Percentiles rank a stretch among this genome's conserved stretches.
Evolutionary conservation across 1,284 basidiomycete genomes (phyloP).

Genomic region (Caloboletus inedulis): DNA sequence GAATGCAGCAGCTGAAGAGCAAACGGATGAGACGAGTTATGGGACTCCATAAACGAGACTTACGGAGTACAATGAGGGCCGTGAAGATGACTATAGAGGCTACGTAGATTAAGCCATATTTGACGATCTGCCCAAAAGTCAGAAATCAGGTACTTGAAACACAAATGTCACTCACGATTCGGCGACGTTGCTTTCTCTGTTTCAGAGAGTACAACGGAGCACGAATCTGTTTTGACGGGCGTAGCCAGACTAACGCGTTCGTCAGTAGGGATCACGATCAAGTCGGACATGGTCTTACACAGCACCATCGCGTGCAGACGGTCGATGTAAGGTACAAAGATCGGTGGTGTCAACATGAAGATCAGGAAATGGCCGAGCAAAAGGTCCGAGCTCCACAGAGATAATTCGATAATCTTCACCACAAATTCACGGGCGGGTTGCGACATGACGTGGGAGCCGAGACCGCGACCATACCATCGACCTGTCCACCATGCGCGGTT

Average conservation of each 20-base stretch:
- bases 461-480: constrained; percentile 90
- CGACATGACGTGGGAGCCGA: constrained; percentile 84
- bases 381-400: constrained; percentile 77
- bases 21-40: neutral
- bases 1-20: constrained; percentile 54
- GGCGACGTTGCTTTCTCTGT: constrained; percentile 81
- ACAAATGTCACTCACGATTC: constrained; percentile 61
- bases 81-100: constrained; percentile 72
- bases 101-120: constrained; percentile 78
- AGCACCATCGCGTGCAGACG: constrained; percentile 72
- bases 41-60: constrained; percentile 34
- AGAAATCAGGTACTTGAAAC: neutral
- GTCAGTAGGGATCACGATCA: constrained; percentile 18
- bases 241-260: constrained; percentile 65
- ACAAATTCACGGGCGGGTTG: constrained; percentile 87
- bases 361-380: constrained; percentile 64
- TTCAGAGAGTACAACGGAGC: constrained; percentile 90
- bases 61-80: constrained; percentile 74
- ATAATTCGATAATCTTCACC: constrained; percentile 83
- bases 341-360: constrained; percentile 72
- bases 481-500: constrained; percentile 98
- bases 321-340: constrained; percentile 74
- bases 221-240: constrained; percentile 87
- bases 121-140: constrained; percentile 49
- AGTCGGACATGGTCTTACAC: constrained; percentile 45